Evolutionary conservation across 768 basidiomycete genomes (phyloP).

Genomic region (Galerina marginata): DNA sequence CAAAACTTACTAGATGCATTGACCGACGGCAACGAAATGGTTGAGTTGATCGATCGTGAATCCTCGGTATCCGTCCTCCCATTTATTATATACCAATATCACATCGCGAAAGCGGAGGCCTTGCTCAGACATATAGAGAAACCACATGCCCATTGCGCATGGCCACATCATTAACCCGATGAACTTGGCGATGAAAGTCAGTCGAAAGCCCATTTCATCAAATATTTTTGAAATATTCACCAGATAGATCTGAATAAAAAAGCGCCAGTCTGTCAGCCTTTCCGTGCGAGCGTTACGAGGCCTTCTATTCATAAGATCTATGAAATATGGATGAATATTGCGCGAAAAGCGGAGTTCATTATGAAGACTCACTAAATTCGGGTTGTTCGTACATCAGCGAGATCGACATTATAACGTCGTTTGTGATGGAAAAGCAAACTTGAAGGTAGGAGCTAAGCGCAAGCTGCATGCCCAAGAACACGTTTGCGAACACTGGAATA

Average conservation of each 20-base stretch:
- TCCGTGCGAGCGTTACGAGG: constrained; percentile 56
- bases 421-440: constrained; percentile 58
- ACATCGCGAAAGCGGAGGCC: constrained; percentile 8
- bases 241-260: constrained; percentile 53
- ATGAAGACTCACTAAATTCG: constrained; percentile 43
- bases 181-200: constrained; percentile 6
- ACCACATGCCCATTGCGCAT: constrained; percentile 12
- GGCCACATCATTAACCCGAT: constrained; percentile 12
- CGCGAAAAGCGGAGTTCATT: not conserved
- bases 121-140: constrained; percentile 22
- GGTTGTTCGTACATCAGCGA: constrained; percentile 58
- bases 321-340: not conserved
- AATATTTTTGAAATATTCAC: constrained; percentile 44
- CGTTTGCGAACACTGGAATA: constrained; percentile 59
- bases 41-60: constrained; percentile 32
- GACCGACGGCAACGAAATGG: constrained; percentile 44
- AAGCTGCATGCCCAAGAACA: constrained; percentile 64
- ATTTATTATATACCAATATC: constrained; percentile 48
- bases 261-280: constrained; percentile 52
- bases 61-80: constrained; percentile 41
- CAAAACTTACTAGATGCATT: constrained; percentile 48
- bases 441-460: constrained; percentile 60
- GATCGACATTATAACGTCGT: constrained; percentile 57
- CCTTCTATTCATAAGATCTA: constrained; percentile 51
- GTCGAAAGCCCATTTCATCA: too few species aligned